Percentiles rank a stretch among this genome's conserved stretches.
phyloP scores from a whole-genome alignment of 208 protist species.

The Endotrypanum monterogeii region DNA sequence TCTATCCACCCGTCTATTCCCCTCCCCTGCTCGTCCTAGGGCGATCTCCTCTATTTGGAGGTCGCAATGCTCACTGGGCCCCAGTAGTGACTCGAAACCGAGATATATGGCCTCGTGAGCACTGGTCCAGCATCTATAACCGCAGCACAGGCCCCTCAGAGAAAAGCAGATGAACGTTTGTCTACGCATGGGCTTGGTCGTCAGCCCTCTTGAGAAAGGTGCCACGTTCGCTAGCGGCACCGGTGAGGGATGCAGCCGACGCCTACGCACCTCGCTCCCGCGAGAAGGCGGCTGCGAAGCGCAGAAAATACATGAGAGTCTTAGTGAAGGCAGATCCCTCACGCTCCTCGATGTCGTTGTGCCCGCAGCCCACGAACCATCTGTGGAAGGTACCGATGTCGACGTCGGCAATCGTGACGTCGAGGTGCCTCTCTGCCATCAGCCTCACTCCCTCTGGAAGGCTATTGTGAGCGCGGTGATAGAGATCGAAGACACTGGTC shows the following conservation, averaged over 20 bases:
- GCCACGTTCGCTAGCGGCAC: background rate
- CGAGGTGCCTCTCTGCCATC: conserved; percentile 2
- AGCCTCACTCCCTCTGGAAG: conserved; percentile 2
- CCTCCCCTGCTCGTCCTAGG: background rate
- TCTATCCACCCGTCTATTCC: background rate
- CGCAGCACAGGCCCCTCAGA: background rate
- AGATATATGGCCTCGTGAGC: background rate
- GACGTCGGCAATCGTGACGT: conserved; percentile 6
- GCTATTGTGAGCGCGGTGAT: conserved; percentile 14
- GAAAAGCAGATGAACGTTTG: background rate
- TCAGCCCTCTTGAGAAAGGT: background rate
- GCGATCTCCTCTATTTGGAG: background rate
- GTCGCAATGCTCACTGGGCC: background rate
- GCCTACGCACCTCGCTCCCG: conserved; percentile 8
- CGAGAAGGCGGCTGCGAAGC: conserved; percentile 20
- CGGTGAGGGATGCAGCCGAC: background rate
- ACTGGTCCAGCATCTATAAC: background rate
- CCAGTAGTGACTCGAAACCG: background rate
- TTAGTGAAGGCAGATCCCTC: conserved; percentile 22
- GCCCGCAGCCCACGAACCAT: conserved; percentile 56
- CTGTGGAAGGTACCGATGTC: conserved; percentile 36
- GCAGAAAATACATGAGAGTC: conserved; percentile 38
- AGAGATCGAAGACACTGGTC: conserved; percentile 21
- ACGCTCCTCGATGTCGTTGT: conserved; percentile 67
- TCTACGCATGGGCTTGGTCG: background rate